Base-by-base conservation (phyloP, 257 asterid species). In the Marsdenia floribunda region DNA sequence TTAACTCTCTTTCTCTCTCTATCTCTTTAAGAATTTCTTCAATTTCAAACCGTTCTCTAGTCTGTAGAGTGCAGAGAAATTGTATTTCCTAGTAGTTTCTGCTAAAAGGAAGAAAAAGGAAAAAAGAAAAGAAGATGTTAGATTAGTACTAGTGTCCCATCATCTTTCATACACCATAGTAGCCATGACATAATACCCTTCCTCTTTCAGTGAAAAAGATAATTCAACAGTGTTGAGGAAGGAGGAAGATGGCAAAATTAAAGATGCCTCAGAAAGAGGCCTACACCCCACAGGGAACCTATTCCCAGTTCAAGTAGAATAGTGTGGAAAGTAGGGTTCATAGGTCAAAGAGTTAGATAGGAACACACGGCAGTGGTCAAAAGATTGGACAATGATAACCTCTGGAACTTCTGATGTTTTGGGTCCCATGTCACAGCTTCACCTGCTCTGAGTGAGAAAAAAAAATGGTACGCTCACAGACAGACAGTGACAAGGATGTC, bases 351-450 rank as follows among this genome's bases (percentile, higher is more conserved):
- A 18, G 59, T n/a, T 5, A 0, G 42, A 21, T 53, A 40, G 53
- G 64, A 55, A 47, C 47, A 16, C 53, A 42, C 6, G 35, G 53
- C 52, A 29, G 13, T 71, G 83, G 80, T 75, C 83, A 80, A 80
- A 77, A 67, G 73, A 65, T 57, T 58, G 68, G 50, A 73, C 78
- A 80, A 76, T 76, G 72, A 80, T 80, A 71, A 71, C 60, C 33
- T 58, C 78, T 73, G 75, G 14, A 13, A n/a, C 68, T 63, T 80
- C 83, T 80, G 83, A 80, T 65, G 75, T 76, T 76, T 77, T 78
- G 77, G 58, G 49, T 44, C 67, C 80, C 80, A 80, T 72, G 72
- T 79, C 78, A 76, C 77, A 76, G 66, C 71, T 65, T 71, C 83
- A 71, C 80, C 72, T 63, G 74, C 63, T n/a, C 70, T 33, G 10